These are phyloP conservation scores for Prunus fruticosa DNA, from an alignment of 306 rosid genomes.

Conservation along the genomic window DNA sequence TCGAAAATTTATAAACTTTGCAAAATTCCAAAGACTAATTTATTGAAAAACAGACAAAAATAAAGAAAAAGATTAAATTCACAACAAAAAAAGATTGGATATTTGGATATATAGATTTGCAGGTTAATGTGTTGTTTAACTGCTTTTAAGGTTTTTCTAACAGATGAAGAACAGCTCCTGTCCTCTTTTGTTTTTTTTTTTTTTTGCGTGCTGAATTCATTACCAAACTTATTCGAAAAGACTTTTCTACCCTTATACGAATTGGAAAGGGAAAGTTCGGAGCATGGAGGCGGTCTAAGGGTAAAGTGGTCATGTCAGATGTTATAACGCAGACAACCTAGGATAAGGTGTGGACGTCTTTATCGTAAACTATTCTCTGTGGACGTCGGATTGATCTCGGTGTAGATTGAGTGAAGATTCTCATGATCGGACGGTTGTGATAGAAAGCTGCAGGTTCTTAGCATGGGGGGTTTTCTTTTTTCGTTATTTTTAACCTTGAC, in stretches of 20 bases:
- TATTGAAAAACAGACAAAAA: slow-evolving; percentile 1
- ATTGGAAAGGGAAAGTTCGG: not conserved
- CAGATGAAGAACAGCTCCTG: slow-evolving; percentile 1
- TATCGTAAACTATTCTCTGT: not conserved
- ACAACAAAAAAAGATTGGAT: too few species aligned
- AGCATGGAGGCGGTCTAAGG: not conserved
- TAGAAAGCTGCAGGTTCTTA: slow-evolving; percentile 3
- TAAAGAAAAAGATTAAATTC: not conserved
- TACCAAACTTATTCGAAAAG: not conserved
- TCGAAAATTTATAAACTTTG: not conserved
- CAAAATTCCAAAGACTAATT: slow-evolving; percentile 10
- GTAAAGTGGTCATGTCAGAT: not conserved
- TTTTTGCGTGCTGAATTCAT: not conserved
- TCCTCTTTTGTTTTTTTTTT: not conserved
- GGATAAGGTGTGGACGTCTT: not conserved
- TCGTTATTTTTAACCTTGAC: not conserved
- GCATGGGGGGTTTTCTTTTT: not conserved
- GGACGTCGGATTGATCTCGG: not conserved
- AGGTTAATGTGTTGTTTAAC: slow-evolving; percentile 28
- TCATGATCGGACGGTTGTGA: slow-evolving; percentile 8
- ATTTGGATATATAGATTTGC: slow-evolving; percentile 1
- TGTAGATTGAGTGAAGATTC: not conserved
- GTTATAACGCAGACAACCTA: too few species aligned
- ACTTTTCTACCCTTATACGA: not conserved
- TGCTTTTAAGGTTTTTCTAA: slow-evolving; percentile 4